Percentiles rank a stretch among this genome's conserved stretches.
Conservation (phyloP, 2,329 filamentous ascomycete genomes). For the Nigrospora oryzae region DNA sequence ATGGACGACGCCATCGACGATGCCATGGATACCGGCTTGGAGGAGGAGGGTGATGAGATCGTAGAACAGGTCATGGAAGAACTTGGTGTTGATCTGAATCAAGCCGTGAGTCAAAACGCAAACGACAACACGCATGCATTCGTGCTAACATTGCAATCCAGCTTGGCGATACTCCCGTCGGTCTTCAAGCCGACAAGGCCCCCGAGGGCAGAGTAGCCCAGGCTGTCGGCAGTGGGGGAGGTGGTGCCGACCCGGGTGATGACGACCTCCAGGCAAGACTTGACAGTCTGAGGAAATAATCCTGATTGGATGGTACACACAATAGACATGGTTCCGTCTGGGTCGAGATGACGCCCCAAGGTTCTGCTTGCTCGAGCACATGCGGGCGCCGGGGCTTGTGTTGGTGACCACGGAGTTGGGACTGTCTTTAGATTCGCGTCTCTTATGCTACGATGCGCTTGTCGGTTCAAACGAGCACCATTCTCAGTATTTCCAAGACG, state of each 20-base stretch:
- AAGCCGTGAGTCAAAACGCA: constrained; percentile 57
- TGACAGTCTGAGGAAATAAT: constrained; percentile 66
- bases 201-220: constrained; percentile 76
- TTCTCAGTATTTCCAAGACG: constrained; percentile 40
- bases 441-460: no score
- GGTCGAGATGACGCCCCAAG: no score
- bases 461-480: constrained; percentile 11
- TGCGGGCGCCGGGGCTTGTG: no score
- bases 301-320: not conserved
- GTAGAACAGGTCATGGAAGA: constrained; percentile 95
- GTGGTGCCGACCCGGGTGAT: constrained; percentile 59
- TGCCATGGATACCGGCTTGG: constrained; percentile 79
- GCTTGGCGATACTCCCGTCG: constrained; percentile 87
- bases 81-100: constrained; percentile 88
- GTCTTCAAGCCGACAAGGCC: constrained; percentile 65
- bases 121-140: constrained; percentile 2
- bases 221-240: constrained; percentile 60
- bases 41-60: constrained; percentile 94
- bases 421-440: not conserved
- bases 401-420: not conserved
- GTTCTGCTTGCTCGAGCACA: no score
- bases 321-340: no score
- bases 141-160: constrained; percentile 30
- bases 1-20: constrained; percentile 99
- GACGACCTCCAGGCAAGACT: constrained; percentile 91